Evolutionary conservation across 2,329 filamentous ascomycete species (phyloP), one percentile per base, ranked within the genome.

Genomic region (Amauroascus verrucosus): DNA sequence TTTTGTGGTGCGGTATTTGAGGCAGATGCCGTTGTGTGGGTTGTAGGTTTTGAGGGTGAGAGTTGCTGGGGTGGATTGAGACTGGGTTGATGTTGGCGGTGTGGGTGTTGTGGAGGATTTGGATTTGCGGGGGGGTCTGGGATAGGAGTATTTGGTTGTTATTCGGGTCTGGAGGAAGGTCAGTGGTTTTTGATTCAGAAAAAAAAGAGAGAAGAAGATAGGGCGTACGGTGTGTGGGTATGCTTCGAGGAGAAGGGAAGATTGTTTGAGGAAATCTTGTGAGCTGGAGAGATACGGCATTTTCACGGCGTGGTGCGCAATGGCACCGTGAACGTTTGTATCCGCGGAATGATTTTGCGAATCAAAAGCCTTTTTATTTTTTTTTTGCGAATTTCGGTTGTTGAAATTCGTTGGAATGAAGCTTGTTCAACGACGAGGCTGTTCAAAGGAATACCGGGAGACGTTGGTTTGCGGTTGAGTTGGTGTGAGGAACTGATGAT

Each of bases 1-100:
- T 71, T 95, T 95, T 66, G 84, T 85, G 33, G 93, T 98, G 66
- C 81, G 79, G 76, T 96, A 97, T 72, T 96, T 95, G 58, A 98
- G 78, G 57, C 84, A 84, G 54, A 84, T 83, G 64, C 93, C 93
- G 52, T 83, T 85, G 40, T 74, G 75, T 0, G 93, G 86, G 68
- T 96, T 88, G 73, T 83, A 97, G 3, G 93, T 93, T 74, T 95
- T 97, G 57, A 98, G 74, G 3, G 83, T 84, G 49, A 98, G 83
- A 53, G 77, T 80, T 59, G 85, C 89, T 3, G 83, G 75, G 1
- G 80, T 72, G 35, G 62, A 20, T 2, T 80, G 72, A 35, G 62
- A 22, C 60, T 54, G 13, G 64, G 60, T 59, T 64, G 64, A 54
- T 45, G 59, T 59, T 55, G 26, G 58, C 55, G 45, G 55, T 44